Evolutionary conservation across 2,329 filamentous ascomycete genomes (phyloP).

Genomic region (Aspergillus sp.): DNA sequence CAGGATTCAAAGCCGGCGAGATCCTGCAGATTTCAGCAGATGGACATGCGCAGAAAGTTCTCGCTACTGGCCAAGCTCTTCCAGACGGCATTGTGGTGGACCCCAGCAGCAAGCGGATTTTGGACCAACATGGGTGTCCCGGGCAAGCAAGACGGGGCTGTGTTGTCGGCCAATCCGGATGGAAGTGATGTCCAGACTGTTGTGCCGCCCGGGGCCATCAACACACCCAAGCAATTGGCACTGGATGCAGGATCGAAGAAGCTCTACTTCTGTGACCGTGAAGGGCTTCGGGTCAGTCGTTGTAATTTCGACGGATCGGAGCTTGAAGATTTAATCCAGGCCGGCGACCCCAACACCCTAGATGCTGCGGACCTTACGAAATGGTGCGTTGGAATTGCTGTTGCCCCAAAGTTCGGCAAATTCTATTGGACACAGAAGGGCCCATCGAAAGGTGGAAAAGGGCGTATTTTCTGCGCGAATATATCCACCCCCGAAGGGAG

Average conservation of each 20-base stretch:
- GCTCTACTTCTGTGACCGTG: slow-evolving; percentile 46
- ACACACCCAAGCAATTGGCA: slow-evolving; percentile 50
- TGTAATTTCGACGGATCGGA: slow-evolving; percentile 35
- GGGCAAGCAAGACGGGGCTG: slow-evolving; percentile 40
- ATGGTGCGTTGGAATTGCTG: slow-evolving; percentile 58
- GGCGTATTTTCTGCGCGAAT: slow-evolving; percentile 54
- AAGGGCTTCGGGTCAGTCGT: slow-evolving; percentile 40
- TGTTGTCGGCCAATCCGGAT: slow-evolving; percentile 50
- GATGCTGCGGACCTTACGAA: slow-evolving; percentile 27
- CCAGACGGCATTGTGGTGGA: slow-evolving; percentile 50
- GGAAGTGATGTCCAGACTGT: slow-evolving; percentile 48
- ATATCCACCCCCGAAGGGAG: slow-evolving; percentile 40
- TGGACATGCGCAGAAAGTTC: slow-evolving; percentile 14
- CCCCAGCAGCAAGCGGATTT: slow-evolving; percentile 35
- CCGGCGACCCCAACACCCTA: slow-evolving; percentile 30
- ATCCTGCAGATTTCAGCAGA: slow-evolving; percentile 18
- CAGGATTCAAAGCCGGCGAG: slow-evolving; percentile 15
- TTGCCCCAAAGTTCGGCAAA: slow-evolving; percentile 43
- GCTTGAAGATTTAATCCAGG: slow-evolving; percentile 41
- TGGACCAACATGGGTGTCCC: slow-evolving; percentile 53
- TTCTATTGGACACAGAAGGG: slow-evolving; percentile 65
- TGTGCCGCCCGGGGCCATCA: slow-evolving; percentile 43
- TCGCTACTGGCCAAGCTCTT: slow-evolving; percentile 21
- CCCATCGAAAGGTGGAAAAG: slow-evolving; percentile 48
- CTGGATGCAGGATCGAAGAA: slow-evolving; percentile 27